Percentiles rank a stretch among this genome's conserved stretches.
phyloP scores from a whole-genome alignment of 106 monocot genomes.

The Cymbidium sinense region DNA sequence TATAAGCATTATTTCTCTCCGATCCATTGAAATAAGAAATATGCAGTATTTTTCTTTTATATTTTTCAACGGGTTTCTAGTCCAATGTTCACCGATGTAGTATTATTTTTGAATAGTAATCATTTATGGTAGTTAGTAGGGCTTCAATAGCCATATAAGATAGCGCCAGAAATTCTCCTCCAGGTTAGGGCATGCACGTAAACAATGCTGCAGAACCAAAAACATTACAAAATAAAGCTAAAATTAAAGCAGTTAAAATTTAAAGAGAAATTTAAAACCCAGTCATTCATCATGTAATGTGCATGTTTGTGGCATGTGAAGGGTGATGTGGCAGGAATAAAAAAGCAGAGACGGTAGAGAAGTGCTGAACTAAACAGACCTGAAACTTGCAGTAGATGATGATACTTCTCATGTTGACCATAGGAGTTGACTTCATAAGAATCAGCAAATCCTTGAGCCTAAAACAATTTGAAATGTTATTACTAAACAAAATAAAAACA shows the following conservation, averaged over 20 bases:
- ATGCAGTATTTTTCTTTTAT: no score
- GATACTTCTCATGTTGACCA: constrained; percentile 60
- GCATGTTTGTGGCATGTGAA: not conserved
- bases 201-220: not conserved
- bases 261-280: not conserved
- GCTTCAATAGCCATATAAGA: no score
- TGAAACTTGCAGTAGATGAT: constrained; percentile 99
- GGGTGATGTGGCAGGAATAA: not conserved
- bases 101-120: no score
- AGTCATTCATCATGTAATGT: not conserved
- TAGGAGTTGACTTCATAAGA: constrained; percentile 65
- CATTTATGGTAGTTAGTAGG: no score
- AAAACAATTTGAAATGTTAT: constrained; percentile 5
- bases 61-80: no score
- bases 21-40: no score
- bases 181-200: not conserved
- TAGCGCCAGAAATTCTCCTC: not conserved
- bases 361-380: constrained; percentile 32
- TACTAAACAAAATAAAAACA: not conserved
- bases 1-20: no score
- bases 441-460: constrained; percentile 80
- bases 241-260: not conserved
- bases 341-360: not conserved
- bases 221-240: not conserved
- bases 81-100: no score